phyloP scores from a whole-genome alignment of 345 rosid genomes.

The Heritiera fomes region DNA sequence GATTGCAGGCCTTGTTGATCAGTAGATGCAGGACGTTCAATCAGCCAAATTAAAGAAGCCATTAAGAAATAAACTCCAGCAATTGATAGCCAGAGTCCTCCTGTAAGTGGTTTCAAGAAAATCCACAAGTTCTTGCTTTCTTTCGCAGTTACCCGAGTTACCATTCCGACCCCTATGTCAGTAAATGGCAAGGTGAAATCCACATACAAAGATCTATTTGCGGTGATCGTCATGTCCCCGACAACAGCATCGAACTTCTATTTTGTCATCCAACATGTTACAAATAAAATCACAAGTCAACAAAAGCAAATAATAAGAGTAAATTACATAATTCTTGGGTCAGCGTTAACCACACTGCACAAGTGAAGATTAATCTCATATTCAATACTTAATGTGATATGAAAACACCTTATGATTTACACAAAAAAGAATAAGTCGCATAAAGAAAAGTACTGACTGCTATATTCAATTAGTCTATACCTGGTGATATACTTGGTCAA shows the following conservation, averaged over 20 bases:
- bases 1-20: neutral
- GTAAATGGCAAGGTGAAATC: neutral
- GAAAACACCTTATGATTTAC: too few species aligned
- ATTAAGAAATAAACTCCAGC: neutral
- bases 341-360: too few species aligned
- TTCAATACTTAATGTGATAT: too few species aligned
- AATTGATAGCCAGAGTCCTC: neutral
- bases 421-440: too few species aligned
- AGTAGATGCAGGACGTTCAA: neutral
- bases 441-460: too few species aligned
- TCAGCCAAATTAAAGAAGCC: neutral
- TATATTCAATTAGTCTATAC: slow-evolving; percentile 10
- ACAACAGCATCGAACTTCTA: too few species aligned
- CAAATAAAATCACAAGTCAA: too few species aligned
- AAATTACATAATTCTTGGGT: too few species aligned
- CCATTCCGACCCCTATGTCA: neutral
- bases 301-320: too few species aligned
- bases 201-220: neutral
- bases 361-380: too few species aligned
- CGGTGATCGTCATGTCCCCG: too few species aligned
- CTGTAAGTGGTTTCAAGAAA: slow-evolving; percentile 15
- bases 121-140: slow-evolving; percentile 9
- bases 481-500: slow-evolving; percentile 34
- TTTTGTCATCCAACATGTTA: neutral
- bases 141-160: too few species aligned